Evolutionary conservation across 805 yeast genomes (phyloP), one percentile per base, ranked within the genome.

Genomic region (Ogataea allantospora): DNA sequence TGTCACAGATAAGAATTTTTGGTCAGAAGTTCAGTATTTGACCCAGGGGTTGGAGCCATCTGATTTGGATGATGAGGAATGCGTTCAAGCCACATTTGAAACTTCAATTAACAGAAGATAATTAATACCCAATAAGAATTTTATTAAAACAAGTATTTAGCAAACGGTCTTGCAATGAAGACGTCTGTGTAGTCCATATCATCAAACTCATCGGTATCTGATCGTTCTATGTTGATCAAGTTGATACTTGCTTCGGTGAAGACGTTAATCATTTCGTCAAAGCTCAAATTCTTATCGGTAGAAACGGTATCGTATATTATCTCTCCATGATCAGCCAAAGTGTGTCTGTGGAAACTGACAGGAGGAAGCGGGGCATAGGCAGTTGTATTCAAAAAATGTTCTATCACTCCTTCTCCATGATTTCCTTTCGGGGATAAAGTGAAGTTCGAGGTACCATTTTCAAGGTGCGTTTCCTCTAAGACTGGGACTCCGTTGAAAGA

Each of bases 361-460:
- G 47, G 42, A 20, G 60, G 58, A 3, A 53, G 44, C 14, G 53
- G 53, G 19, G 27, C 30, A 19, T 36, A 40, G 40, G 54, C 46
- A 11, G 43, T 35, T 30, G 55, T 34, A 15, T 56, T 53, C 45
- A 71, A 43, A 43, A 58, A 36, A 63, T 69, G 50, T 49, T 60
- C 53, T 22, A 62, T 48, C 3, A 50, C 35, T 6, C 77, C 78
- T n/a, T 47, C 44, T 1, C 79, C 80, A 43, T 62, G 57, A 46
- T 73, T 73, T 3, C 77, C 77, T 7, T 40, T 29, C n/a, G 70
- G 70, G 6, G 73, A 58, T 3, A 73, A 29, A 1, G 68, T 63
- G 47, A 58, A 73, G 7, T 44, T 44, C 0, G 80, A 70, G 2
- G 71, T 62, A 15, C 79, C 80, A 30, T 66, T 64, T 46, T 74